Conservation (phyloP, 2,329 filamentous ascomycete genomes). For the Chaetomium sp. region DNA sequence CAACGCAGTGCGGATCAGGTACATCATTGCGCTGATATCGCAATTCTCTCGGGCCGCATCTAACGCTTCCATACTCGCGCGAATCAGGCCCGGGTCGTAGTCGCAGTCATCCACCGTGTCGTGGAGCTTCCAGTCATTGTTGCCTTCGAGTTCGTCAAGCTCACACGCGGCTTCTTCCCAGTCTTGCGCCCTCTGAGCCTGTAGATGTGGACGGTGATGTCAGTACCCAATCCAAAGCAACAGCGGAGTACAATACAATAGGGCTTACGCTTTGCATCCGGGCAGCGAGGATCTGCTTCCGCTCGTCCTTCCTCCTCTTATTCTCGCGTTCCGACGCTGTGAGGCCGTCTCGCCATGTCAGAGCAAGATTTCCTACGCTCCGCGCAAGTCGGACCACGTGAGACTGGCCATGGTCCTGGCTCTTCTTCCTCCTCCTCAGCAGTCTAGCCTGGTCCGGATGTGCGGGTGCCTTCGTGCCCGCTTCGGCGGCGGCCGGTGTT, state of each 20-base stretch:
- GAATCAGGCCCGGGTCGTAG: constrained; percentile 65
- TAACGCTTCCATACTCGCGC: constrained; percentile 62
- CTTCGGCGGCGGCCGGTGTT: not conserved
- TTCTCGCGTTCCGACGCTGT: constrained; percentile 44
- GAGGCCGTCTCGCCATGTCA: constrained; percentile 48
- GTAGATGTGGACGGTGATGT: constrained; percentile 10
- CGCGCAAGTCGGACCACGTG: constrained; percentile 22
- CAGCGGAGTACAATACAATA: not conserved
- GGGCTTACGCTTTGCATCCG: constrained; percentile 57
- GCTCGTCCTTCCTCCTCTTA: constrained; percentile 45
- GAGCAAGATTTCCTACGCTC: constrained; percentile 35
- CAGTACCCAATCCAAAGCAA: not conserved
- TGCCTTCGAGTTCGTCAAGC: constrained; percentile 72
- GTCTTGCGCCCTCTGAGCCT: constrained; percentile 63
- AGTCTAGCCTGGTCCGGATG: not conserved
- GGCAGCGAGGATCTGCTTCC: constrained; percentile 55
- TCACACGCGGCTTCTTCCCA: constrained; percentile 72
- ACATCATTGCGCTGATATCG: constrained; percentile 71
- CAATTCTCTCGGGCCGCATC: constrained; percentile 65
- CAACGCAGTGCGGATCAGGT: constrained; percentile 71
- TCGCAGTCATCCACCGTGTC: constrained; percentile 58
- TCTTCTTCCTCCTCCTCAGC: constrained; percentile 7
- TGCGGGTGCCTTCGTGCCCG: not conserved
- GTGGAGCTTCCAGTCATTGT: constrained; percentile 73
- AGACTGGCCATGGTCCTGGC: constrained; percentile 7